Percentiles rank a stretch among this genome's conserved stretches.
Evolutionary conservation across 306 rosid species (phyloP).

Genomic region (Prunus padus): DNA sequence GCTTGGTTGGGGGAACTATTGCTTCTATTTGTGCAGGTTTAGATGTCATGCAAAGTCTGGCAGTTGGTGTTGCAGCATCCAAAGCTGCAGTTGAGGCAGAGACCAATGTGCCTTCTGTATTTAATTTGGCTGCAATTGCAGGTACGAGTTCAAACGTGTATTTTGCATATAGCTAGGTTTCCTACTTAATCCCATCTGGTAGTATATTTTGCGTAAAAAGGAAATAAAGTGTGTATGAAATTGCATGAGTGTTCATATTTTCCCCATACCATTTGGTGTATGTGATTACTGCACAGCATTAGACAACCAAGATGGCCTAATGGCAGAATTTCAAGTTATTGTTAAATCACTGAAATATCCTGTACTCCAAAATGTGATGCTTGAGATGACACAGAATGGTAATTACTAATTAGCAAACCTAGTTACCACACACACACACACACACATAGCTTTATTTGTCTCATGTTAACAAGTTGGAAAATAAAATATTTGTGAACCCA

Average conservation of each 20-base stretch:
- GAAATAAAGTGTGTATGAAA: neutral
- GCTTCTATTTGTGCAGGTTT: slow-evolving; percentile 75
- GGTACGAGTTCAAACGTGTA: slow-evolving; percentile 34
- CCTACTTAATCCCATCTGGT: neutral
- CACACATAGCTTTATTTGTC: neutral
- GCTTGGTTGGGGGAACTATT: slow-evolving; percentile 83
- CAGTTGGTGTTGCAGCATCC: slow-evolving; percentile 84
- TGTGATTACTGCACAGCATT: neutral
- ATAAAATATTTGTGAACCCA: neutral
- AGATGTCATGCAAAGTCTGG: slow-evolving; percentile 71
- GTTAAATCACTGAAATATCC: neutral
- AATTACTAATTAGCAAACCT: neutral
- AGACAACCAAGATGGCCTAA: neutral
- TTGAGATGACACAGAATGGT: neutral
- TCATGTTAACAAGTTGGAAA: neutral
- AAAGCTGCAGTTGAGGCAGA: slow-evolving; percentile 80
- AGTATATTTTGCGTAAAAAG: neutral
- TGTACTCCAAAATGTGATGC: neutral
- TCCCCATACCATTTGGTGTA: neutral
- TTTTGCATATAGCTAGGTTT: neutral
- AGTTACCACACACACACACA: neutral
- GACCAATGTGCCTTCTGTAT: slow-evolving; percentile 62
- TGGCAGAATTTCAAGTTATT: neutral
- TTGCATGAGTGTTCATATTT: neutral
- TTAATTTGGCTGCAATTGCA: slow-evolving; percentile 51